phyloP scores from a whole-genome alignment of 2,329 filamentous ascomycete species.

The Ophiostoma angusticollis region DNA sequence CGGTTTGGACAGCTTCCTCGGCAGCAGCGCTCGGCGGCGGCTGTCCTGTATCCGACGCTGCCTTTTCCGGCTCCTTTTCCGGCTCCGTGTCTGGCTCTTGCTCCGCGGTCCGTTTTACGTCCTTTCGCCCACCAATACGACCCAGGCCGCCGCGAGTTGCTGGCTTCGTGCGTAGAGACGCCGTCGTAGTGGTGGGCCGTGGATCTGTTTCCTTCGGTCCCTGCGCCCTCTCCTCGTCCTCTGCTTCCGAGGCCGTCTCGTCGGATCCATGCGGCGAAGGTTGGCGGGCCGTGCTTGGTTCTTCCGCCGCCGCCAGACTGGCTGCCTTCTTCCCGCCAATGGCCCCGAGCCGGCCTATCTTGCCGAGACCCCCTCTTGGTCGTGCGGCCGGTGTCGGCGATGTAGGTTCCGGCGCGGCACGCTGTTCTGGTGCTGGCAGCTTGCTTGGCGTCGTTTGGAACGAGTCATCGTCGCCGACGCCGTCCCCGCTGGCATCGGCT shows the following conservation, averaged over 20 bases:
- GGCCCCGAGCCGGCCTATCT: conserved; percentile 8
- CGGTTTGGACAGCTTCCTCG: conserved; percentile 9
- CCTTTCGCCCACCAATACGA: conserved; percentile 25
- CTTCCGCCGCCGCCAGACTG: conserved; percentile 32
- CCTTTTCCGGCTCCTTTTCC: not conserved
- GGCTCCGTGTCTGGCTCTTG: not conserved
- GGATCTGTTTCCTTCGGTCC: not conserved
- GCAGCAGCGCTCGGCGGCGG: too few species aligned
- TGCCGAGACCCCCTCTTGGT: not conserved
- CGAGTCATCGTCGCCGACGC: conserved; percentile 13
- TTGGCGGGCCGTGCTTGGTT: too few species aligned
- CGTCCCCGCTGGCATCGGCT: conserved; percentile 9
- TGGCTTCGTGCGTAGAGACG: conserved; percentile 6
- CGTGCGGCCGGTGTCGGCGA: not conserved
- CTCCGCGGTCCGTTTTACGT: not conserved
- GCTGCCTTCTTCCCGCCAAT: conserved; percentile 29
- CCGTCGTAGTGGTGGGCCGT: conserved; percentile 11
- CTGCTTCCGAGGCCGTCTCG: conserved; percentile 33
- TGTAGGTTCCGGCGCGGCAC: not conserved
- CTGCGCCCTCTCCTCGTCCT: conserved; percentile 19
- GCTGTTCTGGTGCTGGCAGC: not conserved
- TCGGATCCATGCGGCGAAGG: conserved; percentile 10
- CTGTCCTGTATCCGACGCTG: not conserved
- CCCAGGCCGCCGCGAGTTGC: conserved; percentile 25
- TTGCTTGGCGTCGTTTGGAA: not conserved